phyloP scores from a whole-genome alignment of 73 alveolate species.

The Symbiodinium natans region DNA sequence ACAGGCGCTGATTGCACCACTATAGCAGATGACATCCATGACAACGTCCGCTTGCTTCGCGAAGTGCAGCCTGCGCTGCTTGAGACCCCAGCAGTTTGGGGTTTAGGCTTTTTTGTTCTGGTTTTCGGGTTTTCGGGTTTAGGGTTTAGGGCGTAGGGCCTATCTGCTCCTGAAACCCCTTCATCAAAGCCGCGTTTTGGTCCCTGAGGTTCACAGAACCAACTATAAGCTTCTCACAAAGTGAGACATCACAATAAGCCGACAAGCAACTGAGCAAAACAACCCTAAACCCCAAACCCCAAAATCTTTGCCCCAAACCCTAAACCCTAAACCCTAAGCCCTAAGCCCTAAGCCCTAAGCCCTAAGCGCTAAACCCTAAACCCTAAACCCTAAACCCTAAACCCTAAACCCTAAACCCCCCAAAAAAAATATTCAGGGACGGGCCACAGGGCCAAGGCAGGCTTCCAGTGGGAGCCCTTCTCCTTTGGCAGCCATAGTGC shows the following conservation, averaged over 20 bases:
- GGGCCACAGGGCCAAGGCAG: background rate
- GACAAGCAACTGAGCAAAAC: background rate
- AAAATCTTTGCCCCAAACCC: no score
- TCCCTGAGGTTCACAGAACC: no score
- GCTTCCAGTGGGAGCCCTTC: background rate
- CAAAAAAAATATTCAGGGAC: background rate
- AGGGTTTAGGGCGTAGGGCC: no score
- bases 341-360: background rate
- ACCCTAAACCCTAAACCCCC: background rate
- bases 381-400: background rate
- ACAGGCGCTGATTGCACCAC: background rate
- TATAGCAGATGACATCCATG: background rate
- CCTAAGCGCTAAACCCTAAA: background rate
- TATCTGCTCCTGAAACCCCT: no score
- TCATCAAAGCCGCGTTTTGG: no score
- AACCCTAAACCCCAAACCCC: background rate
- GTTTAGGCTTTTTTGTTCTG: no score
- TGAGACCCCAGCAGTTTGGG: no score
- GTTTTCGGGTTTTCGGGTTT: no score
- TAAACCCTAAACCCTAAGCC: no score
- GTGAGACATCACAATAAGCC: background rate
- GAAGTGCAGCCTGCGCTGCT: background rate
- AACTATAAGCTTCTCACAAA: no score
- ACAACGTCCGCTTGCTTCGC: background rate
- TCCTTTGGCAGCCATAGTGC: background rate